A percentile compares a stretch with the other conserved stretches of the same genome.
Evolutionary conservation across 768 basidiomycete species (phyloP).

Genomic region (Daedaleopsis nitida): DNA sequence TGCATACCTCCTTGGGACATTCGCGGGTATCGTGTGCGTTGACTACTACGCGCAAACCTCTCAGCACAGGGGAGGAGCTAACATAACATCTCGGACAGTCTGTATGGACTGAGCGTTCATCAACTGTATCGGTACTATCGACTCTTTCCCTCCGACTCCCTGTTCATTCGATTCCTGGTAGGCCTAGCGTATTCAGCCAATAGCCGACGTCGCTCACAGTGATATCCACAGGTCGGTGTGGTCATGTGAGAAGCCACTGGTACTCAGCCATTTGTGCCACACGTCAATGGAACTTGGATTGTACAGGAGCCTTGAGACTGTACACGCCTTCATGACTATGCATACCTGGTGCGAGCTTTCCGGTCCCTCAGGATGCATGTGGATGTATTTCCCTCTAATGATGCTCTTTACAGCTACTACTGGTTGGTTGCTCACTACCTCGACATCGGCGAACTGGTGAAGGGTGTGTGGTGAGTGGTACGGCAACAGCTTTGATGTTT

Average conservation of each 20-base stretch:
- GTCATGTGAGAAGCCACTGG: background rate
- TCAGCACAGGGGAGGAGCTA: no score
- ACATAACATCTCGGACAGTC: no score
- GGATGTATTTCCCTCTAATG: background rate
- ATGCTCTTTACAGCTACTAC: background rate
- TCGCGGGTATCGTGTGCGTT: background rate
- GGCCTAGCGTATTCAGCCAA: background rate
- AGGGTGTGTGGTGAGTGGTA: background rate
- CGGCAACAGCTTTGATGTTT: no score
- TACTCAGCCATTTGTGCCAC: background rate
- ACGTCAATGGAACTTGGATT: no score
- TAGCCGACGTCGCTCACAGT: background rate
- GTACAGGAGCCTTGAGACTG: background rate
- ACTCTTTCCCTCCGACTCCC: background rate
- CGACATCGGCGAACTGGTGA: background rate
- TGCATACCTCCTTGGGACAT: conserved; percentile 1
- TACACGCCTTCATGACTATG: background rate
- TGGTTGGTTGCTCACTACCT: background rate
- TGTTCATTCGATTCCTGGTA: background rate
- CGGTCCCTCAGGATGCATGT: background rate
- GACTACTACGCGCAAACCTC: no score
- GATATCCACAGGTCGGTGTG: background rate
- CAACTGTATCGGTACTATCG: background rate
- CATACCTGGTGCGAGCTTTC: background rate
- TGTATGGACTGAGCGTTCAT: conserved; percentile 1